Base-by-base conservation (phyloP, 129 eudicot genomes). In the Chrysanthemum seticuspe region DNA sequence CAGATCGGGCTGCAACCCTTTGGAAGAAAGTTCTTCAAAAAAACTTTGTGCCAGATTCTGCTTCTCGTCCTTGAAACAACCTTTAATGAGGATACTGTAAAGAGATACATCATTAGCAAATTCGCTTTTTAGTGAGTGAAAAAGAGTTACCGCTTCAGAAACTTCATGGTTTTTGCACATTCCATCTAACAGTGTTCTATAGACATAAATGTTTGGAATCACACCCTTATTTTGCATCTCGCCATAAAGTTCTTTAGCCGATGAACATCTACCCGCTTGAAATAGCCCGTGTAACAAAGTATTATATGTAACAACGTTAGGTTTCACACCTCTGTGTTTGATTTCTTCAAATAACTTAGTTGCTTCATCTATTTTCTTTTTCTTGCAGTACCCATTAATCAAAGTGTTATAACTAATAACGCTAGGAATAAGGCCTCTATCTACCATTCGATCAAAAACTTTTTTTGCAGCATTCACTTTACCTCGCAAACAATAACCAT, bases 401-500 rank as follows among this genome's bases (percentile, higher is more conserved):
- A 50, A 68, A 21, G 73, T 68, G 10, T 68, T 68, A 51, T 68
- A 68, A 51, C 73, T 71, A 25, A 71, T 29, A 71, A 71, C 65
- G 40, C 53, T 5, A 54, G 75, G 75, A 45, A 12, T 58, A 72
- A 12, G 44, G 21, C n/a, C 29, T 13, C 13, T 56, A 13, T 4
- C 40, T 29, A 34, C 12, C 75, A 71, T 72, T 4, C 6, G 19
- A 57, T 72, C 59, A 13, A 72, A 48, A 4, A 72, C 14, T 16
- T 59, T 72, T n/a, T 45, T 44, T 4, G 76, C 76, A 2, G 47
- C 58, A 5, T 48, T 40, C 13, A 60, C 48, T 18, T 40, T 60
- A 18, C 53, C 76, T 18, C 60, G 2, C 76, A 72, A 58, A 13
- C 76, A 72, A 21, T 60, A 72, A 27, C 68, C 76, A 72, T 71